Base-by-base conservation (phyloP, 768 basidiomycete genomes). In the Tephrocybe sp. region DNA sequence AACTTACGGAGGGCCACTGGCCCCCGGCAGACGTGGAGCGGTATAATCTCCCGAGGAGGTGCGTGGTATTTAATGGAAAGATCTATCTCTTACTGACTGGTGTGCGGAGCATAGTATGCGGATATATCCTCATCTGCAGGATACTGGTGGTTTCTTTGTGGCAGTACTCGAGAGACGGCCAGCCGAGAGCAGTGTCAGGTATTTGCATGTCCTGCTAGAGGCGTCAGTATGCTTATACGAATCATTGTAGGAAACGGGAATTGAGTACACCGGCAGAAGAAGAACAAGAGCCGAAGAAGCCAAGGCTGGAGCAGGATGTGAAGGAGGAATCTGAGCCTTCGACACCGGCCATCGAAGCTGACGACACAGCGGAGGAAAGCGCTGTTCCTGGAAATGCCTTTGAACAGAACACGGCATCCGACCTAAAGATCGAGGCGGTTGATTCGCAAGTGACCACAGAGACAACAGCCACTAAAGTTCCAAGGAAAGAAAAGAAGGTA, bases 61-160 rank as follows among this genome's bases (percentile, higher is more conserved):
- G 17, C 20, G 40, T 18, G 17, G 49, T 40, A 17, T 10, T 10
- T 78, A 53, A 44, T 24, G 6, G 38, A 14, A 7, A 5, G 24
- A 42, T 23, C 8, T 20, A 26, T 25, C 38, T 30, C 28, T 33
- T 18, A 45, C 11, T 3, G 6, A n/a, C n/a, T 34, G 9, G 45
- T 34, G 46, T 37, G 46, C 49, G 33, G 40, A 4, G 9, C 1
- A 15, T 43, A 97, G 94, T 59, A 71, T 98, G 67, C 81, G 97
- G 33, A 83, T 98, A 56, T 90, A 96, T 63, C 95, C 97, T 2
- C 95, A 98, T 65, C 72, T 97, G 8, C 97, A 98, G 68, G 90
- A 99, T 62, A 92, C 94, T 0, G 97, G 97, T 2, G 97, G 94
- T 0, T 99, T 99, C 71, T 99, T 97, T 64, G 85, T 99, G n/a